phyloP scores from a whole-genome alignment of 495 filamentous ascomycete species.

The Ramalina peruviana region DNA sequence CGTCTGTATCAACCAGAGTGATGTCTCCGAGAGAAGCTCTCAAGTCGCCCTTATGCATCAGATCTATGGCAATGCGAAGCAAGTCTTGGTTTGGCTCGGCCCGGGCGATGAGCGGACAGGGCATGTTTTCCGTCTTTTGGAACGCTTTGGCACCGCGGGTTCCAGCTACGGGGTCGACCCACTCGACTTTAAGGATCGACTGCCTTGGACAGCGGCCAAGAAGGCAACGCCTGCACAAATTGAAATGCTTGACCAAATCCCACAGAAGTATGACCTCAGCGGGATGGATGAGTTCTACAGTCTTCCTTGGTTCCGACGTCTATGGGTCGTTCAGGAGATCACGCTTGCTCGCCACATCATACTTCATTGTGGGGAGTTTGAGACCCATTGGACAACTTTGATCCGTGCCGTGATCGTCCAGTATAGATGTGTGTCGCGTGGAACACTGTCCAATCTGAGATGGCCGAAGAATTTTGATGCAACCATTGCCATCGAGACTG shows the following conservation, averaged over 20 bases:
- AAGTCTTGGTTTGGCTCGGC: slow-evolving; percentile 16
- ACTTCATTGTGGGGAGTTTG: background rate
- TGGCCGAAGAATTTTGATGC: background rate
- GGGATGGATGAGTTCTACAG: background rate
- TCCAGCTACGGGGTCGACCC: background rate
- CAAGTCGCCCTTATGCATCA: slow-evolving; percentile 13
- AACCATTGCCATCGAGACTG: background rate
- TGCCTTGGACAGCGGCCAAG: background rate
- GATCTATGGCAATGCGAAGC: slow-evolving; percentile 14
- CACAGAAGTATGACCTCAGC: background rate
- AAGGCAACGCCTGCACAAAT: background rate
- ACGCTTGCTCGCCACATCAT: background rate
- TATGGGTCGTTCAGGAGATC: background rate
- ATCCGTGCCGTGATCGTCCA: background rate
- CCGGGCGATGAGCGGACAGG: background rate
- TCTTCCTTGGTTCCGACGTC: background rate
- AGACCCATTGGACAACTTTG: background rate
- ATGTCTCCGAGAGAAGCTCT: background rate
- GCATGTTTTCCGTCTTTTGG: background rate
- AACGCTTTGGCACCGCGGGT: background rate
- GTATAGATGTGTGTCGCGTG: background rate
- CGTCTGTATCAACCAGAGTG: slow-evolving; percentile 4
- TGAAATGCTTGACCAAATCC: background rate
- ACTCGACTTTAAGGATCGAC: background rate
- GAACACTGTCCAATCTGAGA: background rate